A percentile compares a stretch with the other conserved stretches of the same genome.
Conservation (phyloP, 129 eudicot genomes). For the Lactuca saligna region DNA sequence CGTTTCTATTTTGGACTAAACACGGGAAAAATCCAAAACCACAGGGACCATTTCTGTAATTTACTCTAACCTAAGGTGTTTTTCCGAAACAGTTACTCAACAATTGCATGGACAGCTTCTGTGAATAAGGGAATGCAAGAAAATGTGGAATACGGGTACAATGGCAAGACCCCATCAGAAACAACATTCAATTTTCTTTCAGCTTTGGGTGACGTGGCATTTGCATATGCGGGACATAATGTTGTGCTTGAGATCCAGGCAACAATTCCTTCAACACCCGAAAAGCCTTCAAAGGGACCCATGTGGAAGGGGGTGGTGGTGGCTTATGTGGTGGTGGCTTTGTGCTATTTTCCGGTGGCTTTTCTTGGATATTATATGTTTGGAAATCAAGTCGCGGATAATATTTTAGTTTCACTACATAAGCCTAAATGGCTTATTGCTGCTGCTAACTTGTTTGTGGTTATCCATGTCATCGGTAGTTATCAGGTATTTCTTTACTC, state of each 20-base stretch:
- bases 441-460: constrained; percentile 68
- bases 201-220: constrained; percentile 73
- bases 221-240: constrained; percentile 81
- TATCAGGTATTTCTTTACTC: constrained; percentile 55
- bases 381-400: constrained; percentile 62
- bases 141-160: constrained; percentile 50
- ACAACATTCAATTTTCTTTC: constrained; percentile 55
- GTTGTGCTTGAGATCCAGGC: constrained; percentile 85
- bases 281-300: constrained; percentile 69
- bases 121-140: constrained; percentile 52
- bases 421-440: constrained; percentile 76
- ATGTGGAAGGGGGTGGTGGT: constrained; percentile 73
- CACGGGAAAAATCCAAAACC: background rate
- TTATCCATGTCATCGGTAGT: constrained; percentile 70
- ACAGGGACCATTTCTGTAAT: background rate
- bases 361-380: constrained; percentile 53
- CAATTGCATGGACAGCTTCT: constrained; percentile 78
- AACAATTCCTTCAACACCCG: constrained; percentile 74
- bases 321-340: constrained; percentile 67
- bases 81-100: constrained; percentile 54
- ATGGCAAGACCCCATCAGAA: constrained; percentile 28
- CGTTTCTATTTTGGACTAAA: background rate
- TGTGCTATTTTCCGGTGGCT: constrained; percentile 78
- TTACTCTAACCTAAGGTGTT: background rate
- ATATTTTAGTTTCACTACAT: constrained; percentile 51